Evolutionary conservation across 1,284 basidiomycete genomes (phyloP).

Genomic region (Gymnopus androsaceus): DNA sequence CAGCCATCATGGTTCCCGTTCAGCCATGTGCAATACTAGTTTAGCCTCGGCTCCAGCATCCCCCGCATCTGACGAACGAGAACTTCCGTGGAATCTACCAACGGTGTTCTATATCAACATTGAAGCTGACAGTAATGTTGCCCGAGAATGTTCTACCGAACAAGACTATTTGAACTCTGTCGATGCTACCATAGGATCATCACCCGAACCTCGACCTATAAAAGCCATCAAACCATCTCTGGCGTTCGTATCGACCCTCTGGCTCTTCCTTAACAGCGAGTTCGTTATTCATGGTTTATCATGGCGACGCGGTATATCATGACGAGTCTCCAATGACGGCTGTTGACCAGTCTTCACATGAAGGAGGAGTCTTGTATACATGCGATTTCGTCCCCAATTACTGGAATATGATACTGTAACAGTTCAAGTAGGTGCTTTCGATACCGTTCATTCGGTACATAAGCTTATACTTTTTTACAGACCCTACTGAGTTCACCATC

Average conservation of each 20-base stretch:
- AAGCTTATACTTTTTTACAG: conserved; percentile 32
- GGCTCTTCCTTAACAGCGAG: conserved; percentile 40
- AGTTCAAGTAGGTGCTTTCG: conserved; percentile 45
- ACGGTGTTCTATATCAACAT: conserved; percentile 59
- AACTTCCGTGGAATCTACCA: conserved; percentile 27
- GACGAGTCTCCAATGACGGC: conserved; percentile 44
- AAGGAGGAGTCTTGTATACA: conserved; percentile 51
- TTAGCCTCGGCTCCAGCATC: conserved; percentile 39
- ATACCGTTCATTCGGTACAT: neutral
- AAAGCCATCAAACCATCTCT: conserved; percentile 62
- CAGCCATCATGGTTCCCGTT: conserved; percentile 18
- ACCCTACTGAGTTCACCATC: conserved; percentile 58
- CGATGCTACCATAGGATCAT: conserved; percentile 32
- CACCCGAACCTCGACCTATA: conserved; percentile 52
- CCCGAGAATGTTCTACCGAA: conserved; percentile 2
- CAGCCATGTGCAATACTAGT: conserved; percentile 35
- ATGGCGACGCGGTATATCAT: conserved; percentile 38
- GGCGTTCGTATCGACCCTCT: conserved; percentile 52
- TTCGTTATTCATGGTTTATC: conserved; percentile 56
- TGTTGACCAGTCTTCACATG: conserved; percentile 35
- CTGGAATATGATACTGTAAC: conserved; percentile 56
- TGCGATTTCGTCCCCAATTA: conserved; percentile 59
- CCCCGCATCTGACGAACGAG: conserved; percentile 36
- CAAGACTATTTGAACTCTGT: conserved; percentile 13
- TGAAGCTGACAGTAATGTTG: conserved; percentile 36